Evolutionary conservation across 148 eudicot genomes (phyloP).

Genomic region (Fagopyrum esculentum): DNA sequence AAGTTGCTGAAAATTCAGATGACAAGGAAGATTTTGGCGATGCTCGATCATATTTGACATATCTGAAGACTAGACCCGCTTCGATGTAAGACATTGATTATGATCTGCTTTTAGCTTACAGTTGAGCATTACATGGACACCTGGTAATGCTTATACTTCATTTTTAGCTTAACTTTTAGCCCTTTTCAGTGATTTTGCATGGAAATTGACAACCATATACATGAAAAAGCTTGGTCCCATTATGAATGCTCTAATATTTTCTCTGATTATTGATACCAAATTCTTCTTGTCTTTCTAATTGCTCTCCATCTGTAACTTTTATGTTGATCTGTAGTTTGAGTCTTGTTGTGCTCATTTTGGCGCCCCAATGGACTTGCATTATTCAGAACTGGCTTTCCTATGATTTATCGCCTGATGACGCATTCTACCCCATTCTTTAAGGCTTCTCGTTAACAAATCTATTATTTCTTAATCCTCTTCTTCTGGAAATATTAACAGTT

Average conservation of each 20-base stretch:
- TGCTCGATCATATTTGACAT: slow-evolving; percentile 63
- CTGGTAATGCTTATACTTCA: background rate
- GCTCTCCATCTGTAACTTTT: background rate
- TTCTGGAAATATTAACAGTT: background rate
- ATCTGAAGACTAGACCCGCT: slow-evolving; percentile 84
- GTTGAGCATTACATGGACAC: background rate
- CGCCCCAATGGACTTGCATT: background rate
- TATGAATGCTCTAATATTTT: background rate
- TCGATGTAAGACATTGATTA: slow-evolving; percentile 43
- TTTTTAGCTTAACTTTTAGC: background rate
- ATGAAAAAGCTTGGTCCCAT: too few species aligned
- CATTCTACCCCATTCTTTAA: too few species aligned
- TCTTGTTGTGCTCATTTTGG: background rate
- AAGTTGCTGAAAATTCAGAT: slow-evolving; percentile 28
- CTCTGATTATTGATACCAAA: background rate
- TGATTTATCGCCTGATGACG: background rate
- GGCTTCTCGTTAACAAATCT: background rate
- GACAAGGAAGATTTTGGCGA: slow-evolving; percentile 26
- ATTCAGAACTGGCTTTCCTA: background rate
- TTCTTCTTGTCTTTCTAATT: background rate
- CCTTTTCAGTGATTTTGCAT: too few species aligned
- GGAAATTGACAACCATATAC: too few species aligned
- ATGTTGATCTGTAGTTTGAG: background rate
- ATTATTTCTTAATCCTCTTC: too few species aligned
- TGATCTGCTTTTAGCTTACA: background rate